Base-by-base conservation (phyloP, 176 grass and related monocot genomes). In the Zizania latifolia region DNA sequence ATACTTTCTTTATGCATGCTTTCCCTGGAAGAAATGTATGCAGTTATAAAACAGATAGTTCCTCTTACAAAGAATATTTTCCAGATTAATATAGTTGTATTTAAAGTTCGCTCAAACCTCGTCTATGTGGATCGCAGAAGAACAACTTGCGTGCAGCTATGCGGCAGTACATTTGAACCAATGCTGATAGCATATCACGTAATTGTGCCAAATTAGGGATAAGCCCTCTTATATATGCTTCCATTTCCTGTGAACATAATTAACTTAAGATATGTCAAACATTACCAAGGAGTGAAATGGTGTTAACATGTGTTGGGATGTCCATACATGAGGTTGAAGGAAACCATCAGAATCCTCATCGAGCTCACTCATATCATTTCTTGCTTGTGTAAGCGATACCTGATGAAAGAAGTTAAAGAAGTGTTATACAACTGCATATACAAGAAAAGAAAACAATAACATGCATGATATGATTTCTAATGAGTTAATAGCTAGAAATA, bases 331-430 rank as follows among this genome's bases (percentile, higher is more conserved):
- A n/a, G n/a, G n/a, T n/a, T n/a, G n/a, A n/a, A n/a, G n/a, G n/a
- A n/a, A n/a, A n/a, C n/a, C n/a, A n/a, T n/a, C n/a, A n/a, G n/a
- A n/a, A n/a, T n/a, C n/a, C n/a, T n/a, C n/a, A n/a, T n/a, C n/a
- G n/a, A n/a, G 90, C 80, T 97, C 94, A 68, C 94, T 97, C 94
- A 97, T 97, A 83, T 97, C 94, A 64, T 93, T 97, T 78, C 94
- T 91, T 89, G 94, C 94, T 84, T 97, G 94, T 40, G 94, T 97
- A 85, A 97, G 90, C 80, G 94, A 97, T 83, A 97, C 94, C 94
- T 97, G 83, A 48, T 68, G 55, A 21, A 45, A 71, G 41, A n/a
- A n/a, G n/a, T n/a, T n/a, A n/a, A n/a, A n/a, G n/a, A n/a, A n/a
- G n/a, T n/a, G n/a, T n/a, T n/a, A n/a, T n/a, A n/a, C n/a, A n/a